Percentiles rank a stretch among this genome's conserved stretches.
phyloP scores from a whole-genome alignment of 129 eudicot species.

The Pulicaria dysenterica region DNA sequence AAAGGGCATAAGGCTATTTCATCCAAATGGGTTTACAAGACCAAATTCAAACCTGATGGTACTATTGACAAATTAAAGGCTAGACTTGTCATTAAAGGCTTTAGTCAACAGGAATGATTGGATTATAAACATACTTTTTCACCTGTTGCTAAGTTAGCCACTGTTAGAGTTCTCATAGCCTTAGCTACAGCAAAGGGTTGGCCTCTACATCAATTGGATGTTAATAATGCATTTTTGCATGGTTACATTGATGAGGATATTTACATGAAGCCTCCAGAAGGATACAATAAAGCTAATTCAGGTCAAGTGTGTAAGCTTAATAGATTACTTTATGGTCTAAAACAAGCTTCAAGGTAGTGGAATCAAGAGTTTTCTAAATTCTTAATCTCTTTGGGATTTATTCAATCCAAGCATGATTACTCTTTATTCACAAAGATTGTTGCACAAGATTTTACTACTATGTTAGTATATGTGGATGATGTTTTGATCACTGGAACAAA shows the following conservation, averaged over 20 bases:
- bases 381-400: no score
- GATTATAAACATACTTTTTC: not conserved
- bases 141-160: no score
- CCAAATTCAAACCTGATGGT: no score
- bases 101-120: not conserved
- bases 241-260: not conserved
- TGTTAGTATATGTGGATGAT: no score
- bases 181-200: not conserved
- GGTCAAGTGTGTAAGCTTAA: no score
- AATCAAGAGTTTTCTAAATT: not conserved
- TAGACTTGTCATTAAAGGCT: not conserved
- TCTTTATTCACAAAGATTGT: not conserved
- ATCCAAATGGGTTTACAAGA: no score
- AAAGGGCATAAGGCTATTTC: no score
- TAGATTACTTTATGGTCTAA: no score
- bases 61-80: no score
- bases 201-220: not conserved
- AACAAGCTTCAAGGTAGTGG: no score
- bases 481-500: not conserved
- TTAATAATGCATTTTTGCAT: no score
- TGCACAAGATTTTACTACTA: not conserved
- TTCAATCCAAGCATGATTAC: not conserved
- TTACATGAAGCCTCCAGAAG: not conserved
- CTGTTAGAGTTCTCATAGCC: not conserved
- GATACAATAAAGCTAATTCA: not conserved